Evolutionary conservation across 352 stramenopile genomes (phyloP).

Genomic region (Blastocystis sp.): DNA sequence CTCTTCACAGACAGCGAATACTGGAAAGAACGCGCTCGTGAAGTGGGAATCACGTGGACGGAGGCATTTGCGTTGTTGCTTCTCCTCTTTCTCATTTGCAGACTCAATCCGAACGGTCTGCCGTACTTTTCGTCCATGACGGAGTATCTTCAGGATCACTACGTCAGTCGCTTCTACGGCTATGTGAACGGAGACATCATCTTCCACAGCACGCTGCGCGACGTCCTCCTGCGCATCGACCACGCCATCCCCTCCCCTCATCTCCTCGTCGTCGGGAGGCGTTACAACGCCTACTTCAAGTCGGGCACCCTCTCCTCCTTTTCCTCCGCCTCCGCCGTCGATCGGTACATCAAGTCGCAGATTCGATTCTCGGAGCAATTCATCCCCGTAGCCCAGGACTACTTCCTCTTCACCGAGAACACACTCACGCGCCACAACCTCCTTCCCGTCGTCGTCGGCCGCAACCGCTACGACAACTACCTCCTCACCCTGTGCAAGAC

Average conservation of each 20-base stretch:
- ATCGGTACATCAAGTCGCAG: not conserved
- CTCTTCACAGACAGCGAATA: slow-evolving; percentile 32
- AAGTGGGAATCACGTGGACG: not conserved
- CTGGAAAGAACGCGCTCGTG: slow-evolving; percentile 21
- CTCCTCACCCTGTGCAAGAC: slow-evolving; percentile 12
- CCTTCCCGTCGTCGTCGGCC: slow-evolving; percentile 2
- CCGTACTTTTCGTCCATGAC: slow-evolving; percentile 17
- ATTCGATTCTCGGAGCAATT: slow-evolving; percentile 9
- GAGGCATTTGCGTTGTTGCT: not conserved
- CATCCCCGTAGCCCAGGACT: slow-evolving; percentile 39
- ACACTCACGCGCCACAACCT: not conserved
- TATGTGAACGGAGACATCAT: slow-evolving; percentile 28
- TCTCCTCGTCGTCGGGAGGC: not conserved
- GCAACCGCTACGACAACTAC: slow-evolving; percentile 35
- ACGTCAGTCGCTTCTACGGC: slow-evolving; percentile 7
- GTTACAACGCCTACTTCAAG: not conserved
- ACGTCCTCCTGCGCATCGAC: not conserved
- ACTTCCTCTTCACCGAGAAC: slow-evolving; percentile 15
- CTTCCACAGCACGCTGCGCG: not conserved
- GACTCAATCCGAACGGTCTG: slow-evolving; percentile 2
- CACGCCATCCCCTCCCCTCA: not conserved
- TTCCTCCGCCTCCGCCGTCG: not conserved
- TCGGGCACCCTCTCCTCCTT: not conserved
- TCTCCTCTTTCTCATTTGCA: not conserved
- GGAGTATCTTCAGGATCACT: slow-evolving; percentile 19